phyloP scores from a whole-genome alignment of 2,329 filamentous ascomycete species.

The Pseudopyricularia javanii region DNA sequence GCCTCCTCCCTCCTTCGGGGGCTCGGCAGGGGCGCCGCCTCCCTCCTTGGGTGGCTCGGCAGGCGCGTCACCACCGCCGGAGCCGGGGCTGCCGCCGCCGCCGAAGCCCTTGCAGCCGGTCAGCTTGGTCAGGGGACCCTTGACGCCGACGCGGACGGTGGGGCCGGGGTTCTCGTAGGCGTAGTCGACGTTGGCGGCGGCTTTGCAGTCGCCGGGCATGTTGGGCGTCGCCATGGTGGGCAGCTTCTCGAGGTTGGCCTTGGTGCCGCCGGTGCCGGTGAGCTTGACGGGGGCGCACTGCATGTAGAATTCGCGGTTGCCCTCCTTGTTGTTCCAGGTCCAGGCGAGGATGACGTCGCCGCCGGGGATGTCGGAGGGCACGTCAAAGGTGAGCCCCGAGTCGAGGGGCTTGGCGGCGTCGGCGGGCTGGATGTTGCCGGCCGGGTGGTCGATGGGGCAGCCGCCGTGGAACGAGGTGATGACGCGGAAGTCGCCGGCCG shows the following conservation, averaged over 20 bases:
- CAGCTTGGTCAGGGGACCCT: not conserved
- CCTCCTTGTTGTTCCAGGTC: conserved; percentile 90
- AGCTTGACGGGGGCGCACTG: conserved; percentile 74
- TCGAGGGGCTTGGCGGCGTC: conserved; percentile 31
- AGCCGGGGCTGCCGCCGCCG: not conserved
- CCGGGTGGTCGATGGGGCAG: conserved; percentile 50
- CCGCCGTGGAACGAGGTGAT: conserved; percentile 81
- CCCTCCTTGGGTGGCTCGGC: not conserved
- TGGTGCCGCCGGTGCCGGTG: conserved; percentile 28
- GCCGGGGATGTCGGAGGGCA: conserved; percentile 58
- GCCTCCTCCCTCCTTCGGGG: not conserved
- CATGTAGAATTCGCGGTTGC: conserved; percentile 97
- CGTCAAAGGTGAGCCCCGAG: conserved; percentile 47
- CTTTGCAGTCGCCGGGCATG: conserved; percentile 21
- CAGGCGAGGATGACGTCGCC: conserved; percentile 77
- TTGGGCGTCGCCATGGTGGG: conserved; percentile 71
- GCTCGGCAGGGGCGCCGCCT: not conserved
- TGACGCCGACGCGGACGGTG: not conserved
- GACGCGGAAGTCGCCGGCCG: conserved; percentile 66
- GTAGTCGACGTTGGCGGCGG: not conserved
- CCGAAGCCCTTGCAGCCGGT: not conserved
- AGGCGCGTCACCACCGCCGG: not conserved
- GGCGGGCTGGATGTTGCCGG: conserved; percentile 45
- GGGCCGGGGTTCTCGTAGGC: conserved; percentile 11
- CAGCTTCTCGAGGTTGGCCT: conserved; percentile 45